Evolutionary conservation across 2,329 filamentous ascomycete species (phyloP).

Genomic region (Geosmithia morbida): DNA sequence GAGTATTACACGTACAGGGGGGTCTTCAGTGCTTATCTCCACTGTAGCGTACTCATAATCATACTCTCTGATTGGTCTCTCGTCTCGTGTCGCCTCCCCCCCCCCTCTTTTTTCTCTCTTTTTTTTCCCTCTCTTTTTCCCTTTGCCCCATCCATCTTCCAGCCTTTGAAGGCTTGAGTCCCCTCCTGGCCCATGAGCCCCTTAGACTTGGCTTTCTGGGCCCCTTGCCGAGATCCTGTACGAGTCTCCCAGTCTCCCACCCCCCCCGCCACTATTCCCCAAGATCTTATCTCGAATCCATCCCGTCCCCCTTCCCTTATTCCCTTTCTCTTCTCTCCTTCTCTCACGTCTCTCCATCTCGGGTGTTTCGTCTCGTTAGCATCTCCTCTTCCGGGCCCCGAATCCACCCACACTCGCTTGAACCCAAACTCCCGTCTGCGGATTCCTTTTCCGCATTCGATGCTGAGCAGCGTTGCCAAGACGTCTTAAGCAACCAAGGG

Average conservation of each 20-base stretch:
- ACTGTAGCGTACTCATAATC: no score
- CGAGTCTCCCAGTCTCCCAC: not conserved
- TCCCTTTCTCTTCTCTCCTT: not conserved
- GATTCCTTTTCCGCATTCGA: not conserved
- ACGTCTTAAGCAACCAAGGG: not conserved
- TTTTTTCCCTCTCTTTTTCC: no score
- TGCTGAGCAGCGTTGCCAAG: not conserved
- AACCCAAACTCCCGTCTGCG: not conserved
- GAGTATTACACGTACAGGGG: no score
- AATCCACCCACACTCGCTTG: not conserved
- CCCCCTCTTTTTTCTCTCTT: no score
- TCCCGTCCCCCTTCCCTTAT: not conserved
- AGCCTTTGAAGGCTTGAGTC: no score
- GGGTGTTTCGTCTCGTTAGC: not conserved
- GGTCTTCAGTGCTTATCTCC: no score
- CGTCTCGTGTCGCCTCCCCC: no score
- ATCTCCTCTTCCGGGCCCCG: not conserved
- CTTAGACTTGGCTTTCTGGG: no score
- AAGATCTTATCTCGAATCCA: conserved; percentile 1
- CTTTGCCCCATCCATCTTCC: no score
- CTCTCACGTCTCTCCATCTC: not conserved
- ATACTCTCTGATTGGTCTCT: no score
- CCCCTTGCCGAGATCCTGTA: no score
- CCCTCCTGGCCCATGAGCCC: no score
- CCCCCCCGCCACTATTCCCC: not conserved